phyloP scores from a whole-genome alignment of 148 eudicot genomes.

The Spergularia bocconei region DNA sequence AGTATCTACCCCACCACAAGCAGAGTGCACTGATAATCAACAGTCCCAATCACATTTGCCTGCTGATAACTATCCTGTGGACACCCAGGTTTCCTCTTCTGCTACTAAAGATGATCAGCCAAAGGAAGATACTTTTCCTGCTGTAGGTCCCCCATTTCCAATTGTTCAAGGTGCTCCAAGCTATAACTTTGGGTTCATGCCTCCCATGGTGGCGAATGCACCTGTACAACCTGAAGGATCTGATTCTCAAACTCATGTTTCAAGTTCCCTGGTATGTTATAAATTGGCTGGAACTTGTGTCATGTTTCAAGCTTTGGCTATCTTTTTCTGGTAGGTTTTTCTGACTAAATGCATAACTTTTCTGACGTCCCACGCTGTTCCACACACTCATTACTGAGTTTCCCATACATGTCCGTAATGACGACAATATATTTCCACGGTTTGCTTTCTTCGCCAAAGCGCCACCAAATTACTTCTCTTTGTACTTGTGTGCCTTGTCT shows the following conservation, averaged over 20 bases:
- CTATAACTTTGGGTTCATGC: conserved; percentile 49
- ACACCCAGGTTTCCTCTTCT: conserved; percentile 27
- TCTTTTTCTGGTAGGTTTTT: background rate
- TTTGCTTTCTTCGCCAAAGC: no score
- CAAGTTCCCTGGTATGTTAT: conserved; percentile 29
- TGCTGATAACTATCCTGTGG: conserved; percentile 23
- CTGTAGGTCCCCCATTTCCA: conserved; percentile 48
- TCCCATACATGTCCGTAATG: no score
- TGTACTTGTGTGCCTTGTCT: no score
- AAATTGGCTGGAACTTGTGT: background rate
- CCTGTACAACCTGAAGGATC: conserved; percentile 42
- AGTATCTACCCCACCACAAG: conserved; percentile 30
- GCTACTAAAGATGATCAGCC: conserved; percentile 34
- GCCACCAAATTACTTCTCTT: no score
- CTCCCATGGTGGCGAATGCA: conserved; percentile 45
- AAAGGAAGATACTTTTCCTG: conserved; percentile 41
- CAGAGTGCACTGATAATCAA: conserved; percentile 27
- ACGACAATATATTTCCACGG: no score
- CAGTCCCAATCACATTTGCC: conserved; percentile 29
- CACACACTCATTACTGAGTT: no score
- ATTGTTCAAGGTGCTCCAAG: conserved; percentile 43
- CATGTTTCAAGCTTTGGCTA: background rate
- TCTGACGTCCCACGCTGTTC: no score
- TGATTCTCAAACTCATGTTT: conserved; percentile 47
- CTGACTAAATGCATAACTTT: no score